These are phyloP conservation scores for Cinnamomum chago DNA, from an alignment of 164 flowering plant species.

Conservation along the genomic window DNA sequence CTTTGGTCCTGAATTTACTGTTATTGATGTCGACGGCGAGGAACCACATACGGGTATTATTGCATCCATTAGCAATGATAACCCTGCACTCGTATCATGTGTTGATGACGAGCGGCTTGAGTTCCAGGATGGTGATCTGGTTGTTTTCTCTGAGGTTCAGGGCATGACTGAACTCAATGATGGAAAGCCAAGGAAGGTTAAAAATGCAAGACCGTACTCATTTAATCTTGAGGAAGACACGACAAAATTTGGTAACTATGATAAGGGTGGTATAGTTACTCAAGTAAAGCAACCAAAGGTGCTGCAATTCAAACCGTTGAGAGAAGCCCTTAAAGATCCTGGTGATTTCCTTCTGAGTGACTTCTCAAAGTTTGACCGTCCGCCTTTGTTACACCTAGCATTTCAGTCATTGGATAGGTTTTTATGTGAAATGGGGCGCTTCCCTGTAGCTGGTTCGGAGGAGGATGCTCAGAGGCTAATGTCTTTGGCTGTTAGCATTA, in stretches of 20 bases:
- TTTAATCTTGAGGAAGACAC: conserved; percentile 86
- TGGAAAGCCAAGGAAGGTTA: conserved; percentile 75
- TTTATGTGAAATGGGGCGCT: conserved; percentile 47
- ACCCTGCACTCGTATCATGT: conserved; percentile 73
- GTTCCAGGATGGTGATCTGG: conserved; percentile 91
- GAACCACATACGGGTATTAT: conserved; percentile 84
- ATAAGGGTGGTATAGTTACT: conserved; percentile 83
- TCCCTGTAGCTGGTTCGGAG: conserved; percentile 77
- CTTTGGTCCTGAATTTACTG: conserved; percentile 80
- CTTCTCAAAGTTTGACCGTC: conserved; percentile 80
- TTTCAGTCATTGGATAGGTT: conserved; percentile 78
- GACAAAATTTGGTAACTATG: conserved; percentile 53
- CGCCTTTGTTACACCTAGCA: conserved; percentile 79
- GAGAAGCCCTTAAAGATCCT: conserved; percentile 67
- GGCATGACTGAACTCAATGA: conserved; percentile 86
- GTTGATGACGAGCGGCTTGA: conserved; percentile 88
- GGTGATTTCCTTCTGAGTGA: conserved; percentile 86
- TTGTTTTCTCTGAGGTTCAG: conserved; percentile 81
- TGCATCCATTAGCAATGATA: conserved; percentile 84
- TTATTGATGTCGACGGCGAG: conserved; percentile 80
- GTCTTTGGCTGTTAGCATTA: conserved; percentile 39
- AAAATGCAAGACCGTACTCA: conserved; percentile 67
- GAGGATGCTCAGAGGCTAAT: conserved; percentile 76
- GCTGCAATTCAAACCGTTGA: conserved; percentile 62
- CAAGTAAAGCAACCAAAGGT: conserved; percentile 85